Evolutionary conservation across 2,329 filamentous ascomycete species (phyloP).

Genomic region (Zymoseptoria pseudotritici): DNA sequence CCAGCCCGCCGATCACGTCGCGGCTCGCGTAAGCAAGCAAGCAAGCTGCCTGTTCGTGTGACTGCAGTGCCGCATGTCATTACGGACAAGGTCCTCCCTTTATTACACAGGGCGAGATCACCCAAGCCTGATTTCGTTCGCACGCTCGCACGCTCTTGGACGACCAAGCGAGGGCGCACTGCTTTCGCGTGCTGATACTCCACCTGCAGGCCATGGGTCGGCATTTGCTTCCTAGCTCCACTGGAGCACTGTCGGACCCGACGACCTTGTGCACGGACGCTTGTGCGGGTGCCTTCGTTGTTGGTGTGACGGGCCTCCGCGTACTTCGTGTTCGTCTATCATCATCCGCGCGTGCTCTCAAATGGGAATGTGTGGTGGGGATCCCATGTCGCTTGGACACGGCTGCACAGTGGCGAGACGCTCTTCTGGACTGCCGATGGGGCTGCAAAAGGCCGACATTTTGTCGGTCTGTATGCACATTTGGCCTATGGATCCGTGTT

Average conservation of each 20-base stretch:
- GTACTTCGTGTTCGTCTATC: neutral
- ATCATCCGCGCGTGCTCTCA: neutral
- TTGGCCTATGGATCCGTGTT: neutral
- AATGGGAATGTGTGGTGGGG: conserved; percentile 1
- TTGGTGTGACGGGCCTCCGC: neutral
- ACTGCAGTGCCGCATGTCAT: neutral
- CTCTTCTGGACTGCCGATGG: neutral
- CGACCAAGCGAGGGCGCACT: neutral
- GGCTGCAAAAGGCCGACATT: neutral
- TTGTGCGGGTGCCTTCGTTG: neutral
- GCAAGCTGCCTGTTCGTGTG: neutral
- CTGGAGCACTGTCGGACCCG: neutral
- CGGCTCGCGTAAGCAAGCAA: neutral
- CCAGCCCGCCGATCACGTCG: neutral
- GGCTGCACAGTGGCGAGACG: neutral
- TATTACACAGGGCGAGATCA: neutral
- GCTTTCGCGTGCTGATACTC: neutral
- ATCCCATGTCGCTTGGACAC: neutral
- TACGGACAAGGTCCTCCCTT: neutral
- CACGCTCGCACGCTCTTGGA: neutral
- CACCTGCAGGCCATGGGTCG: neutral
- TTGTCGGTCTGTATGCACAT: no score
- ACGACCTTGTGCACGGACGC: neutral
- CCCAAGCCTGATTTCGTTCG: neutral
- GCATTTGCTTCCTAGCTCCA: neutral